Conservation (phyloP, 345 rosid species). For the Theobroma cacao region DNA sequence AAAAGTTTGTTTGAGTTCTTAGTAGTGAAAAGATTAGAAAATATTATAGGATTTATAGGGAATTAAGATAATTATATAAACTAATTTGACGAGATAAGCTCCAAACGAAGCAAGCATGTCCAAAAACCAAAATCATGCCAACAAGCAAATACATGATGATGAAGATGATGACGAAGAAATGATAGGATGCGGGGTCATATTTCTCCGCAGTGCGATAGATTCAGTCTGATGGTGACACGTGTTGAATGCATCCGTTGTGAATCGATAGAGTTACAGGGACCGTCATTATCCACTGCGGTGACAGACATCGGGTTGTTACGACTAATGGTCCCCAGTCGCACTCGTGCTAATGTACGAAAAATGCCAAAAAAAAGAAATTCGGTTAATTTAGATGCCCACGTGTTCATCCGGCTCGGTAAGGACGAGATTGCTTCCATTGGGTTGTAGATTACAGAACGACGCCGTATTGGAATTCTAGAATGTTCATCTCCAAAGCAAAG, state of each 20-base stretch:
- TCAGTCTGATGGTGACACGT: background rate
- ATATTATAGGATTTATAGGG: too few species aligned
- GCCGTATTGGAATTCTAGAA: background rate
- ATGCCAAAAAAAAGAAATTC: background rate
- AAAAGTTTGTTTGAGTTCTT: too few species aligned
- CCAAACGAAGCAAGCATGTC: too few species aligned
- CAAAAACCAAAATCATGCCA: background rate
- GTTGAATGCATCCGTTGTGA: background rate
- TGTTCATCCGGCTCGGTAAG: background rate
- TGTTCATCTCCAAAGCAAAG: background rate
- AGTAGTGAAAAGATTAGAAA: too few species aligned
- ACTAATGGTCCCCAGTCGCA: background rate
- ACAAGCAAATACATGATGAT: background rate
- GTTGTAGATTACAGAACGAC: background rate
- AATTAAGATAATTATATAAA: too few species aligned
- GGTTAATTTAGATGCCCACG: background rate
- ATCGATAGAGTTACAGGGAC: slow-evolving; percentile 4
- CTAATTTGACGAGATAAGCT: too few species aligned
- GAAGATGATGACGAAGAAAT: background rate
- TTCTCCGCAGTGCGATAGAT: background rate
- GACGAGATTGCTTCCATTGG: background rate
- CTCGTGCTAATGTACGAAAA: background rate
- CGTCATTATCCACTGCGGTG: slow-evolving; percentile 14
- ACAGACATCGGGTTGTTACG: background rate
- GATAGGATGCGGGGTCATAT: background rate